A percentile compares a stretch with the other conserved stretches of the same genome.
Conservation (phyloP, 2,329 filamentous ascomycete genomes). For the Fusarium napiforme region DNA sequence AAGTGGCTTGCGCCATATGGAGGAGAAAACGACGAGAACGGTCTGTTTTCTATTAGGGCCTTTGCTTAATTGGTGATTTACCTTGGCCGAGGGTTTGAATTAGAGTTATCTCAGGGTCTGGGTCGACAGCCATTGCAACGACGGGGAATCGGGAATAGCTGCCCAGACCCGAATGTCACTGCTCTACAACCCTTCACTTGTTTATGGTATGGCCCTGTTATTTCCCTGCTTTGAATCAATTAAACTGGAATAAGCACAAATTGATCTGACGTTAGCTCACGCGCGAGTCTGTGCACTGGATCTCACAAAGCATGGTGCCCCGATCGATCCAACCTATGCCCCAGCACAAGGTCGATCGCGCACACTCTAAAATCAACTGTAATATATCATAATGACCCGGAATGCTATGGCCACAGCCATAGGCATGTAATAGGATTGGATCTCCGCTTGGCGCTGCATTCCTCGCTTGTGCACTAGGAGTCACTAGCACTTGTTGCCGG, state of each 20-base stretch:
- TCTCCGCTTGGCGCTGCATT: neutral
- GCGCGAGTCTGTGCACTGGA: neutral
- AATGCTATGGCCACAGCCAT: neutral
- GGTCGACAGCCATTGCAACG: neutral
- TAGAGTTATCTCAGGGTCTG: neutral
- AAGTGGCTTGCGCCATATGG: neutral
- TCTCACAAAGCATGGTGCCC: neutral
- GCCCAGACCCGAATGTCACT: neutral
- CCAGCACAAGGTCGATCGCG: neutral
- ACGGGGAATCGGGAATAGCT: neutral
- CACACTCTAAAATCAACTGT: neutral
- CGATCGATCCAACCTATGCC: neutral
- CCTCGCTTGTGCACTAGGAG: neutral
- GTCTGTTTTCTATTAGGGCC: neutral
- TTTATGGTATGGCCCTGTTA: neutral
- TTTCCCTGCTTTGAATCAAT: neutral
- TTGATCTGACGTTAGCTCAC: neutral
- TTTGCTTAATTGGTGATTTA: neutral
- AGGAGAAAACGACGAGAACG: neutral
- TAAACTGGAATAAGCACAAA: neutral
- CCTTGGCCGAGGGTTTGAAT: neutral
- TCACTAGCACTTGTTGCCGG: neutral
- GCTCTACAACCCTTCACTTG: neutral
- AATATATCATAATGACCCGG: neutral
- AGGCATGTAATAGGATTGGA: conserved; percentile 19